These are phyloP conservation scores for Eremomyces bilateralis DNA, from an alignment of 495 filamentous ascomycete species.

Conservation along the genomic window DNA sequence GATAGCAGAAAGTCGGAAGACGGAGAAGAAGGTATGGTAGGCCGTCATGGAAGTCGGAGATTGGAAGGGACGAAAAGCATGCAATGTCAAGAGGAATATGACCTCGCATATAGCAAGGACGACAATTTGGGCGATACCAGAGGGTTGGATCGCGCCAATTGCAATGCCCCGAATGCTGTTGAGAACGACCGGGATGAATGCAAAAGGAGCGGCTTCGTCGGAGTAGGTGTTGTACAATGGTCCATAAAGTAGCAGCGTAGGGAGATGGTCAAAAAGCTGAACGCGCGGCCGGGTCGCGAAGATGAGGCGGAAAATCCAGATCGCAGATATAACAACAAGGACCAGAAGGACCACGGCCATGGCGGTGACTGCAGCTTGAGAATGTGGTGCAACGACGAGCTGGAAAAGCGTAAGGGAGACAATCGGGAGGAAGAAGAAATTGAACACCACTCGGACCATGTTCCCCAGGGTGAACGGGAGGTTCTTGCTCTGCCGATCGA, in stretches of 20 bases:
- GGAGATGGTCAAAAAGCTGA: slow-evolving; percentile 77
- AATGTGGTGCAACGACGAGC: slow-evolving; percentile 48
- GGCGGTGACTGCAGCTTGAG: slow-evolving; percentile 44
- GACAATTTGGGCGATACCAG: slow-evolving; percentile 78
- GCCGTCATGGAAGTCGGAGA: slow-evolving; percentile 93
- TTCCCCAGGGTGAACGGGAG: slow-evolving; percentile 81
- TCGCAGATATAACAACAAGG: slow-evolving; percentile 43
- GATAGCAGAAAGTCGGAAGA: slow-evolving; percentile 53
- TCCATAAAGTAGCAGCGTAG: slow-evolving; percentile 74
- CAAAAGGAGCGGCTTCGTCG: slow-evolving; percentile 74
- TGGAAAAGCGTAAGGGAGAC: slow-evolving; percentile 78
- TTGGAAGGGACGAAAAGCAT: slow-evolving; percentile 78
- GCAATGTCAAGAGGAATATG: slow-evolving; percentile 65
- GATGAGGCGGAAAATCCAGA: slow-evolving; percentile 65
- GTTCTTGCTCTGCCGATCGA: slow-evolving; percentile 78
- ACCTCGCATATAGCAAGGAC: slow-evolving; percentile 87
- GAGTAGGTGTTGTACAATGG: slow-evolving; percentile 95
- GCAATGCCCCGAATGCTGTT: slow-evolving; percentile 73
- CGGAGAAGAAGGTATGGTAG: slow-evolving; percentile 70
- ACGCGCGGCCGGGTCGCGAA: slow-evolving; percentile 59
- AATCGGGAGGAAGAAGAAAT: slow-evolving; percentile 75
- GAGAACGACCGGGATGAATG: slow-evolving; percentile 62
- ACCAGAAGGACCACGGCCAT: slow-evolving; percentile 54
- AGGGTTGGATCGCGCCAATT: slow-evolving; percentile 79
- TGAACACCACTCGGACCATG: slow-evolving; percentile 70